phyloP scores from a whole-genome alignment of 169 alveolate genomes.

The Cryptosporidium ubiquitum region DNA sequence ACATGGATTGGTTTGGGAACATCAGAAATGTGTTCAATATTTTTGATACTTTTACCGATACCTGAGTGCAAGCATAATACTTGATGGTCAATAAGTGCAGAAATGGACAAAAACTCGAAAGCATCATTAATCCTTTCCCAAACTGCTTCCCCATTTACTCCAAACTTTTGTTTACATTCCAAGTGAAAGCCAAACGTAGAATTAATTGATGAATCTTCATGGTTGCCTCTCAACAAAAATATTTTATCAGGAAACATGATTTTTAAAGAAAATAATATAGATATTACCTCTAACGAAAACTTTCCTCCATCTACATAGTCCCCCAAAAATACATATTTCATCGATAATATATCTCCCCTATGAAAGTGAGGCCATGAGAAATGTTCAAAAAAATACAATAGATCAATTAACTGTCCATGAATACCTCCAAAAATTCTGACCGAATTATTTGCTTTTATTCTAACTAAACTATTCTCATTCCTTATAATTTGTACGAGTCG shows the following conservation, averaged over 20 bases:
- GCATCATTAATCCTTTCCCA: constrained; percentile 81
- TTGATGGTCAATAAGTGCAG: constrained; percentile 77
- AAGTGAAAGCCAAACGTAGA: constrained; percentile 65
- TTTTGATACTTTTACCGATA: constrained; percentile 77
- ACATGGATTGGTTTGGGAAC: constrained; percentile 80
- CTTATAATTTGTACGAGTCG: constrained; percentile 33
- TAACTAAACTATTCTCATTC: constrained; percentile 32
- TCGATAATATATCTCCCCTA: constrained; percentile 88
- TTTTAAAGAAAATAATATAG: constrained; percentile 79
- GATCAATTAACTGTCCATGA: constrained; percentile 81
- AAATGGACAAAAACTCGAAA: constrained; percentile 80
- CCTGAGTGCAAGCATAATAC: constrained; percentile 81
- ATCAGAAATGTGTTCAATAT: constrained; percentile 76
- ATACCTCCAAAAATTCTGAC: constrained; percentile 80
- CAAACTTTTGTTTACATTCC: constrained; percentile 60
- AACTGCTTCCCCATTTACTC: constrained; percentile 42
- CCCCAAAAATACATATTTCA: constrained; percentile 88
- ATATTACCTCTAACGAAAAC: constrained; percentile 81
- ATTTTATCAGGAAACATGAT: constrained; percentile 78
- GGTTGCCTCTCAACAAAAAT: constrained; percentile 88
- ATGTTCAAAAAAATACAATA: constrained; percentile 77
- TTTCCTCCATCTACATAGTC: constrained; percentile 87
- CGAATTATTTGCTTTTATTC: background rate
- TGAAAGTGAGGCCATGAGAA: constrained; percentile 77
- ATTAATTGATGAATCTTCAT: constrained; percentile 79